Evolutionary conservation across 108 stramenopile species (phyloP), one percentile per base, ranked within the genome.

Genomic region (Cylindrotheca fusiformis): DNA sequence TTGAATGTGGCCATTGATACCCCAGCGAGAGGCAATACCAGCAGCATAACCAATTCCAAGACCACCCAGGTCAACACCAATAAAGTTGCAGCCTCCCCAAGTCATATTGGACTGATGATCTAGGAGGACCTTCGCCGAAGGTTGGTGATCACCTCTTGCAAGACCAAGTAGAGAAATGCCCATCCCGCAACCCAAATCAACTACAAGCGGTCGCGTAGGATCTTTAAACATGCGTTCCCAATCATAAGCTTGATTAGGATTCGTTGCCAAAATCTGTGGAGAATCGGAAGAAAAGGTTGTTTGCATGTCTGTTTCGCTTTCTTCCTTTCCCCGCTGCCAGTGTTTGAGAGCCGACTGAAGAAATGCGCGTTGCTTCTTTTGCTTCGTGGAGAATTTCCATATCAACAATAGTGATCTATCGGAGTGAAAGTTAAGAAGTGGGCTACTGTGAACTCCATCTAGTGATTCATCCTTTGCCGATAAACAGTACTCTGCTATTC

Each of bases 101-200:
- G 33, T 36, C 57, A 36, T 36, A 10, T 4, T 8, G 6, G 44
- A 46, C 14, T 6, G 52, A 45, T 58, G 3, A 2, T 54, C 5
- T 17, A 46, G 52, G 0, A 32, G 52, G 12, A 50, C 59, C 47
- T 32, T 45, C 22, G 1, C 2, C 19, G 36, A 41, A 10, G 14
- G 10, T 41, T 41, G 36, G 29, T 50, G 26, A 17, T 36, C 12
- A 12, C 32, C 18, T 32, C 66, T 45, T 32, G 81, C 72, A 52
- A 90, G 52, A 0, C 88, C 88, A 10, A 85, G 71, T 14, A 90
- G 56, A 4, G 84, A 86, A 24, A 90, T 72, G 3, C 88, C 88
- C 84, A 85, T 83, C 3, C 88, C 88, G 60, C 85, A 86, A 10
- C 88, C 88, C 8, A 90, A 49, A 76, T 90, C 88, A 33, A 90